Percentiles rank a stretch among this genome's conserved stretches.
phyloP scores from a whole-genome alignment of 1,139 yeast species.

The Martiniozyma asiatica region DNA sequence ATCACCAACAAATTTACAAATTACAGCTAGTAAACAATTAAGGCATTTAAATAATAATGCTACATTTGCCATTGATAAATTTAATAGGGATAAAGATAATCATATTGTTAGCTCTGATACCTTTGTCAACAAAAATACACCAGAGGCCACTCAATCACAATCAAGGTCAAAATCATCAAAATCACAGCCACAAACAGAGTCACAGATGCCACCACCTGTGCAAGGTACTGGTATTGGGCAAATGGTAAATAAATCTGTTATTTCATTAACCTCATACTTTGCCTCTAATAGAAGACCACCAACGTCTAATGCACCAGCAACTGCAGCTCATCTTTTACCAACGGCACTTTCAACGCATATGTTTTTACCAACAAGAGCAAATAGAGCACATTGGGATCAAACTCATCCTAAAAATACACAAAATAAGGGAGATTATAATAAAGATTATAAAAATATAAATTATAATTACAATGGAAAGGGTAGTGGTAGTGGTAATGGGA shows the following conservation, averaged over 20 bases:
- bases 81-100: too few relatives aligned
- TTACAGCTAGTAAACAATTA: too few relatives aligned
- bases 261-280: slow-evolving; percentile 26
- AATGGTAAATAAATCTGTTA: slow-evolving; percentile 25
- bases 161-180: too few relatives aligned
- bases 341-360: slow-evolving; percentile 43
- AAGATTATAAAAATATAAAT: not conserved
- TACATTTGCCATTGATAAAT: too few relatives aligned
- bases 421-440: not conserved
- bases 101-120: too few relatives aligned
- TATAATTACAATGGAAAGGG: too few relatives aligned
- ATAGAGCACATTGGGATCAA: slow-evolving; percentile 5
- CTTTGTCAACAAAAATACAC: too few relatives aligned
- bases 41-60: too few relatives aligned
- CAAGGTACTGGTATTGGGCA: slow-evolving; percentile 13
- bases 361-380: slow-evolving; percentile 34
- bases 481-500: not conserved
- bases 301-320: slow-evolving; percentile 37
- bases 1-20: too few relatives aligned
- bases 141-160: too few relatives aligned
- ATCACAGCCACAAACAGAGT: too few relatives aligned
- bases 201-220: too few relatives aligned
- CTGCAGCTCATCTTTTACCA: slow-evolving; percentile 38
- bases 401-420: not conserved
- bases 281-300: slow-evolving; percentile 19